phyloP scores from a whole-genome alignment of 2,329 filamentous ascomycete species.

The Botrytis hyacinthi region DNA sequence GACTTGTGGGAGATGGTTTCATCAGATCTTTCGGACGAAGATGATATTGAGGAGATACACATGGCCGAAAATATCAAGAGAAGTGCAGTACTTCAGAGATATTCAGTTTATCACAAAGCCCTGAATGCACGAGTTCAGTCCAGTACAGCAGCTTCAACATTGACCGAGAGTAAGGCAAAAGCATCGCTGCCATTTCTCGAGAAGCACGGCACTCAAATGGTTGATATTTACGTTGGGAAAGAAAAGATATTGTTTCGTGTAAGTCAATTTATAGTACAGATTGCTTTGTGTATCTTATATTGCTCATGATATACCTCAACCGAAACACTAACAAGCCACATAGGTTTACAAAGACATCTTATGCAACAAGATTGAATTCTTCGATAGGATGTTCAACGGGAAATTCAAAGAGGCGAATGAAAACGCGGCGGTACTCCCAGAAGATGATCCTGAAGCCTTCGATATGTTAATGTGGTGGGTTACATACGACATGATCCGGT shows the following conservation, averaged over 20 bases:
- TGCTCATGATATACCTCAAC: not conserved
- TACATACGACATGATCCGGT: not conserved
- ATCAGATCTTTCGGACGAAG: too few species aligned
- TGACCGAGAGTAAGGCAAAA: not conserved
- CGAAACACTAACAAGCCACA: not conserved
- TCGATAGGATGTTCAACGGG: conserved; percentile 25
- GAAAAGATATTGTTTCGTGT: conserved; percentile 18
- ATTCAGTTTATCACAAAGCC: not conserved
- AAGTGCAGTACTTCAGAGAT: too few species aligned
- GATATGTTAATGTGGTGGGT: conserved; percentile 23
- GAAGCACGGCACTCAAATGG: conserved; percentile 15
- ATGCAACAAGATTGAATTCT: conserved; percentile 25
- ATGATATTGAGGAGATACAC: too few species aligned
- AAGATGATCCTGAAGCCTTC: conserved; percentile 22
- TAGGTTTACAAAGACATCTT: conserved; percentile 16
- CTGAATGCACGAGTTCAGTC: not conserved
- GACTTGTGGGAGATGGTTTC: not conserved
- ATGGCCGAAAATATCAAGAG: too few species aligned
- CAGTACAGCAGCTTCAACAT: not conserved
- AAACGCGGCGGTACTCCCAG: conserved; percentile 16
- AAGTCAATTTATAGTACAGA: not conserved
- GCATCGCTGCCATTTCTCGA: not conserved
- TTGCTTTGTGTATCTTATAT: not conserved
- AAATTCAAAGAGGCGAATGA: conserved; percentile 19
- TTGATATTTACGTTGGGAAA: conserved; percentile 18